Base-by-base conservation (phyloP, 495 filamentous ascomycete genomes). In the Penicillium crystallinum region DNA sequence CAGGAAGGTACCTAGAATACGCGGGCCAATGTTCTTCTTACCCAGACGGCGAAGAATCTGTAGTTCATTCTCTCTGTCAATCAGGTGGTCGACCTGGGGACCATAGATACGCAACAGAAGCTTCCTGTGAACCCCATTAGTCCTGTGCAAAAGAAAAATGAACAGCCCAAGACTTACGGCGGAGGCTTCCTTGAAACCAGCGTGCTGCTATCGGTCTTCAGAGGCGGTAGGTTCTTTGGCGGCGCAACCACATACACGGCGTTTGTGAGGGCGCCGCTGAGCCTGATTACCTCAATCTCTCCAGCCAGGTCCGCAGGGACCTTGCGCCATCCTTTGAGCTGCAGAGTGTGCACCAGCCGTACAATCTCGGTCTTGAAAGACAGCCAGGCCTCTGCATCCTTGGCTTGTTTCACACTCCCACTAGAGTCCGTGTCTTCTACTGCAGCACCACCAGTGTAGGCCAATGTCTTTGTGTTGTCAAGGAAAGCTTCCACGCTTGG, bases 201-300 rank as follows among this genome's bases (percentile, higher is more conserved):
- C 14, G 62, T 60, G 38, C 64, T 68, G 38, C 70, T 67, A 19
- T 72, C 68, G 44, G 68, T 63, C 17, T 64, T 69, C 27, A 65
- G 55, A 12, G 60, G 42, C 37, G 75, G 72, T 9, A 86, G 47
- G 41, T 81, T 68, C 51, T 71, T 73, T 1, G 93, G 93, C 2
- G 93, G 91, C 15, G 81, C 85, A 37, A 98, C 89, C 47, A 95
- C 90, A 66, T 97, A 97, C 11, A 97, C 90, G 9, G 91, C 88
- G 64, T 99, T 99, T 3, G 93, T 99, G 63, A 97, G 71, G 14
- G 93, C 93, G 46, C 93, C 93, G 63, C 91, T 96, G 11, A 99
- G 82, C 14, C 91, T 83, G 65, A 87, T 80, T 22, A 97, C 87
- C 14, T 81, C 82, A 39, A 99, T 87, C 21, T 89, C 84, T 34